Base-by-base conservation (phyloP, 352 stramenopile genomes). In the Halophytophthora polymorphica region DNA sequence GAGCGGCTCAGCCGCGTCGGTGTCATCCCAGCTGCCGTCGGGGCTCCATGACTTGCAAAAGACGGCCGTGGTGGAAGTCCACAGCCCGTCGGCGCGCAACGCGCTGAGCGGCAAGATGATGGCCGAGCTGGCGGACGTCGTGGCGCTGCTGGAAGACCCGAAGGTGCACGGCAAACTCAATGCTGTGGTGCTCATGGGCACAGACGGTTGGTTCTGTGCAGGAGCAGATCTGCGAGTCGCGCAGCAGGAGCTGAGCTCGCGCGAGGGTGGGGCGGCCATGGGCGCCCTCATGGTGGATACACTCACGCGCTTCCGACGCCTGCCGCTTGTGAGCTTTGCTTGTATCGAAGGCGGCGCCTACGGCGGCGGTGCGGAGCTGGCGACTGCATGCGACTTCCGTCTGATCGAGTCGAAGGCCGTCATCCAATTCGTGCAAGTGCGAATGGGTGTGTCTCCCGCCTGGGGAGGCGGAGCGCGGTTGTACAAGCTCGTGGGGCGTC, bases 71-170 rank as follows among this genome's bases (percentile, higher is more conserved):
- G n/a, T 92, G 12, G 74, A 90, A 57, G 71, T 92, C 53, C 65
- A 84, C 56, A 93, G 88, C 51, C 72, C 77, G 33, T 62, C 71
- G 11, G 76, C 73, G 6, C 61, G 80, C 35, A 93, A 92, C 43
- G 79, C 85, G 12, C 61, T 96, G 29, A 92, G 75, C 45, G 87
- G 85, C 31, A 88, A 79, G 19, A 96, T 96, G 85, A 96, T 96
- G 85, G 80, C 82, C 6, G 64, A 96, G 49, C 70, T 96, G 29
- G 68, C 70, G 1, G 80, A 94, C 42, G 62, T 83, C 18, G 75
- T 95, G 23, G 48, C 66, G 11, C 10, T 66, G n/a, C 57, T 94
- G 17, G 83, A 93, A 48, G 52, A 79, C 31, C 60, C 70, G 1
- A 38, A 69, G 15, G 71, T 88, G 33, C 66, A 86, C 37, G 37